Percentiles rank a stretch among this genome's conserved stretches.
Evolutionary conservation across 352 stramenopile genomes (phyloP).

Genomic region (Phytophthora pinifolia): DNA sequence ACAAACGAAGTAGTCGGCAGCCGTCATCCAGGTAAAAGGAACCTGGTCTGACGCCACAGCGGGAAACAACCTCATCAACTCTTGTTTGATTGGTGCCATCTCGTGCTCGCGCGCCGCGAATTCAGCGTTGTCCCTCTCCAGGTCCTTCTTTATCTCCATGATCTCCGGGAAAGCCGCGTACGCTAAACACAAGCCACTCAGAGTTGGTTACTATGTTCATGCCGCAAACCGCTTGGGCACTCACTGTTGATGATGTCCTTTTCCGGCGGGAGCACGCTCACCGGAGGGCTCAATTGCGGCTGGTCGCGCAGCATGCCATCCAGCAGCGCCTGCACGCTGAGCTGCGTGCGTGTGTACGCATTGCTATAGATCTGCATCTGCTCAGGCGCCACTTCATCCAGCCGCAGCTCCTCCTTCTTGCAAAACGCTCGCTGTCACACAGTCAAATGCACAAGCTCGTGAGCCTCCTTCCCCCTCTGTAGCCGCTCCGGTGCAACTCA

Average conservation of each 20-base stretch:
- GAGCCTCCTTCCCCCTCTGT: not conserved
- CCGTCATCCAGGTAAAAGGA: slow-evolving; percentile 71
- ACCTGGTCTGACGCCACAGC: slow-evolving; percentile 35
- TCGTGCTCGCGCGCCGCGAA: slow-evolving; percentile 53
- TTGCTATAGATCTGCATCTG: slow-evolving; percentile 72
- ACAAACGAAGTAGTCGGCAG: slow-evolving; percentile 78
- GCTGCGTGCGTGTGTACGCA: slow-evolving; percentile 74
- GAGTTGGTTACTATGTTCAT: too few relatives aligned
- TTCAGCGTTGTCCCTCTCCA: slow-evolving; percentile 54
- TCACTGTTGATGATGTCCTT: slow-evolving; percentile 84
- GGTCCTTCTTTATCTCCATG: slow-evolving; percentile 41
- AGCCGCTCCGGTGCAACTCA: slow-evolving; percentile 14
- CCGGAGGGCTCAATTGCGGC: slow-evolving; percentile 31
- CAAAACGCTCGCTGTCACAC: slow-evolving; percentile 41
- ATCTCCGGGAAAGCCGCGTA: slow-evolving; percentile 72
- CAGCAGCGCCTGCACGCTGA: slow-evolving; percentile 72
- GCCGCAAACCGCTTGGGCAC: too few relatives aligned
- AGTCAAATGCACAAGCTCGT: slow-evolving; percentile 22
- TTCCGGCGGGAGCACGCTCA: slow-evolving; percentile 64
- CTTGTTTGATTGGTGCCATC: slow-evolving; percentile 50
- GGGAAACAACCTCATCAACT: slow-evolving; percentile 57
- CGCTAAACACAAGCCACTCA: slow-evolving; percentile 28
- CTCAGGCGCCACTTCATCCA: slow-evolving; percentile 33
- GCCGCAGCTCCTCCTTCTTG: slow-evolving; percentile 36
- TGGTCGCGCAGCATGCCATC: slow-evolving; percentile 43